Evolutionary conservation across 352 stramenopile genomes (phyloP).

Genomic region (Blastocystis sp.): DNA sequence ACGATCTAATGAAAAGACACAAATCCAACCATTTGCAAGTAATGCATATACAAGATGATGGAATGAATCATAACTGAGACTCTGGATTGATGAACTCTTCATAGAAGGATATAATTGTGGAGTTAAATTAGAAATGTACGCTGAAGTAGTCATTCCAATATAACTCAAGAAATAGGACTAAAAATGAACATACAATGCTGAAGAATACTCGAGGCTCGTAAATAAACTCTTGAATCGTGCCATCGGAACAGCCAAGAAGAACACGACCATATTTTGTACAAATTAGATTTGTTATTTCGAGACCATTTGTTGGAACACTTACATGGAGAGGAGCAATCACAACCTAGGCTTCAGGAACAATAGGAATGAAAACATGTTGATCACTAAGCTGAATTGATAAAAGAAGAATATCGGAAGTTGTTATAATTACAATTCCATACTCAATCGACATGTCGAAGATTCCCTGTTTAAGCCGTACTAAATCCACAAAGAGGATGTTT

Average conservation of each 20-base stretch:
- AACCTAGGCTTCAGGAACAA: neutral
- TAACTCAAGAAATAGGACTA: neutral
- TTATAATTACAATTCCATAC: constrained; percentile 27
- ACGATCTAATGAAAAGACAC: neutral
- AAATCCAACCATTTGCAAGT: neutral
- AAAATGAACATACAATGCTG: neutral
- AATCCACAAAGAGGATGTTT: neutral
- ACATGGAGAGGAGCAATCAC: neutral
- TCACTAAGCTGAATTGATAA: neutral
- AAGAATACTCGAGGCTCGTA: neutral
- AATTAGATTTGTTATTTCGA: neutral
- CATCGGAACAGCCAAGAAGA: neutral
- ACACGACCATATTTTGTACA: constrained; percentile 1
- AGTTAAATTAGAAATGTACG: neutral
- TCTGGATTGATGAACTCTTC: neutral
- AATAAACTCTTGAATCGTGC: constrained; percentile 14
- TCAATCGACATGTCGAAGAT: neutral
- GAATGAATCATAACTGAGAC: neutral
- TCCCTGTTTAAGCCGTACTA: neutral
- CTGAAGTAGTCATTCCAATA: neutral
- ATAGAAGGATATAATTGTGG: neutral
- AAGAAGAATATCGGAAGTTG: neutral
- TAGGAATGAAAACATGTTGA: neutral
- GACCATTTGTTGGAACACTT: neutral
- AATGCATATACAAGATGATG: neutral